Evolutionary conservation across 2,329 filamentous ascomycete genomes (phyloP), one percentile per base, ranked within the genome.

Genomic region (Sporothrix inflata): DNA sequence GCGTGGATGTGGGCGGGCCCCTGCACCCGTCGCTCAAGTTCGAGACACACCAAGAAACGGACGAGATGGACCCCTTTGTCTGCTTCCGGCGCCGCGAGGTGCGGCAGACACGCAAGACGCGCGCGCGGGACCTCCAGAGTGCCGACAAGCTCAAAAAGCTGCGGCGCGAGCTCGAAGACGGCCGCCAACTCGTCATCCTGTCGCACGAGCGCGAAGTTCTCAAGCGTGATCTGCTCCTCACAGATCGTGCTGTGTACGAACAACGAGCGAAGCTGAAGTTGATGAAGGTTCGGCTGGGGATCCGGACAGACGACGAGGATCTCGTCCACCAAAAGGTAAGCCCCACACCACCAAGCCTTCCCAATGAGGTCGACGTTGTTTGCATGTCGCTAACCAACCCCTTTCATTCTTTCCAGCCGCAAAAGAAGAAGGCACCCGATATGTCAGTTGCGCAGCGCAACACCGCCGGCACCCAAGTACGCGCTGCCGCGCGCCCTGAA

Each of bases 81-180:
- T 99, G 96, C 83, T 99, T 99, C 88, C 90, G 96, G 79, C 90
- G 96, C 77, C 92, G 96, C 75, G 96, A 99, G 82, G 93, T 97
- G 63, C 91, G 96, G 72, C 94, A 97, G 80, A 95, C 94, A 67
- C 92, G 96, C 77, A 99, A 98, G 84, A 99, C 96, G 49, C 89
- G 96, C 79, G 94, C 93, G 76, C 90, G 96, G 78, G 96, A 99
- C 84, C 93, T 93, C 47, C 95, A 97, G 82, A 94, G 95, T 77
- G 93, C 92, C 71, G 96, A 99, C 80, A 98, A 97, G 81, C 87
- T 99, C 76, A 96, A 96, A 84, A 93, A 93, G 80, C 84, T 99
- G 78, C 91, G 96, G 71, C 91, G 91, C 77, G 95, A 99, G 84
- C 86, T 98, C 51, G 96, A 98, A 82, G 92, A 96, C 77, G 94